Percentiles rank a stretch among this genome's conserved stretches.
phyloP scores from a whole-genome alignment of 1,139 yeast species.

The Pneumocystis murina region DNA sequence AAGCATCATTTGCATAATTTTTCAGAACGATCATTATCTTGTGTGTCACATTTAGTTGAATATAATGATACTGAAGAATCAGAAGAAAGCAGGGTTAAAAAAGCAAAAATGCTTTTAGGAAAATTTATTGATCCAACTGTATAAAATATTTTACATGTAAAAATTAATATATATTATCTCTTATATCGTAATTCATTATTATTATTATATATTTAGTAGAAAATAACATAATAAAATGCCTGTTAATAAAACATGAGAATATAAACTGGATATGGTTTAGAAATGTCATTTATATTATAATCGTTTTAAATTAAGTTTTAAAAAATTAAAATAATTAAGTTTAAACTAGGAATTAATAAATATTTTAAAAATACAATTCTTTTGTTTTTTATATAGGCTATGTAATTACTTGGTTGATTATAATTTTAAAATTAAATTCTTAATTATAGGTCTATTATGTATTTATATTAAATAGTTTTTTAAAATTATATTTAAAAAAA shows the following conservation, averaged over 20 bases:
- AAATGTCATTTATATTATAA: no score
- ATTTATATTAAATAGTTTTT: no score
- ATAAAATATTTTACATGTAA: background rate
- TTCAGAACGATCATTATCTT: slow-evolving; percentile 8
- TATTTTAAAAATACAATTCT: background rate
- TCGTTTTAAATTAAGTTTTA: no score
- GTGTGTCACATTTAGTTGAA: slow-evolving; percentile 6
- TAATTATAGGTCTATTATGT: no score
- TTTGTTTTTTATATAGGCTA: no score
- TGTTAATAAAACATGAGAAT: no score
- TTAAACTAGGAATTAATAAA: background rate
- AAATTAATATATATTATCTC: background rate
- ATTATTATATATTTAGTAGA: background rate
- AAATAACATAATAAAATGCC: no score
- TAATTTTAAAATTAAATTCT: background rate
- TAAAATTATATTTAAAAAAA: no score
- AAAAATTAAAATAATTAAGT: background rate
- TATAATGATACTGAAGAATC: slow-evolving; percentile 8
- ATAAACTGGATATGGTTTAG: no score
- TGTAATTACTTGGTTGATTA: no score
- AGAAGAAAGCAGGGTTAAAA: slow-evolving; percentile 8
- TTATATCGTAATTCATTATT: background rate
- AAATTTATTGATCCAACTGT: slow-evolving; percentile 3
- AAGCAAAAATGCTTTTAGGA: slow-evolving; percentile 11
- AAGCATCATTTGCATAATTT: slow-evolving; percentile 1